Percentiles rank a stretch among this genome's conserved stretches.
Evolutionary conservation across 1,139 yeast species (phyloP).

Genomic region (Hyphopichia buzzinii): DNA sequence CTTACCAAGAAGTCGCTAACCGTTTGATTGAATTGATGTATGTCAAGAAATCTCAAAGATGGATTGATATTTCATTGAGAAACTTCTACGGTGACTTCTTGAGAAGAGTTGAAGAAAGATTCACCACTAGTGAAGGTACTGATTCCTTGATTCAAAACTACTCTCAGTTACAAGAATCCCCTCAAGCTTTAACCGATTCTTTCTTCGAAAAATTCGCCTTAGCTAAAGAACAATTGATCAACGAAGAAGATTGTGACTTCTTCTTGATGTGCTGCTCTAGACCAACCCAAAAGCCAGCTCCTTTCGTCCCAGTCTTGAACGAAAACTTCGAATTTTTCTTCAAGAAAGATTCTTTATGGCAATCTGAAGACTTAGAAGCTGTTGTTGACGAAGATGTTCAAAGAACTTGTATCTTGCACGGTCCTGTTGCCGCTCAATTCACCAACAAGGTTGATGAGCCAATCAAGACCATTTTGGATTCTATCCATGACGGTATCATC

Average conservation of each 20-base stretch:
- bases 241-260: slow-evolving; percentile 93
- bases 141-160: slow-evolving; percentile 74
- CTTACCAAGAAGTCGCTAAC: slow-evolving; percentile 85
- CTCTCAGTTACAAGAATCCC: slow-evolving; percentile 59
- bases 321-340: slow-evolving; percentile 93
- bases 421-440: slow-evolving; percentile 97
- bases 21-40: slow-evolving; percentile 88
- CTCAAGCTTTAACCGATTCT: slow-evolving; percentile 56
- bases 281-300: slow-evolving; percentile 94
- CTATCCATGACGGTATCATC: slow-evolving; percentile 89
- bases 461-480: slow-evolving; percentile 83
- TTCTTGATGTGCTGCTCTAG: slow-evolving; percentile 81
- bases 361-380: slow-evolving; percentile 94
- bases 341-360: slow-evolving; percentile 99
- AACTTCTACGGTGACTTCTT: slow-evolving; percentile 83
- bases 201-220: slow-evolving; percentile 69
- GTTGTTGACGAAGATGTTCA: slow-evolving; percentile 96
- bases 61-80: slow-evolving; percentile 88
- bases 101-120: slow-evolving; percentile 96
- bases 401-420: slow-evolving; percentile 96
- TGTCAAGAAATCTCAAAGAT: slow-evolving; percentile 73
- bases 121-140: slow-evolving; percentile 53
- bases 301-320: slow-evolving; percentile 93
- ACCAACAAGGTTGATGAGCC: slow-evolving; percentile 89
- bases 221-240: slow-evolving; percentile 78